Conservation (phyloP, 768 basidiomycete species). For the Paxillus involutus region DNA sequence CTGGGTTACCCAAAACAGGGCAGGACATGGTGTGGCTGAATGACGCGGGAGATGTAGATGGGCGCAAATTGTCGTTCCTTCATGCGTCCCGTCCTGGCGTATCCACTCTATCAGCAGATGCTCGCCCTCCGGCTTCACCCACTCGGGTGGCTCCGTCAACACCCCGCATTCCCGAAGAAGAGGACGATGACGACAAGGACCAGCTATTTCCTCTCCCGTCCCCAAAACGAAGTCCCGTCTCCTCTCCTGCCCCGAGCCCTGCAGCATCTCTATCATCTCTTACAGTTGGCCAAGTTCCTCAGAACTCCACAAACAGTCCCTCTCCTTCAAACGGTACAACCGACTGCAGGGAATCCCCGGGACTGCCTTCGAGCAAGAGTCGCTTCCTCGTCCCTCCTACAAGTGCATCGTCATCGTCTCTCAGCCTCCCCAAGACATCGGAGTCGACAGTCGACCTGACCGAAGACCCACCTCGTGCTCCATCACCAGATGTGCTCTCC, state of each 20-base stretch:
- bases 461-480: slow-evolving; percentile 9
- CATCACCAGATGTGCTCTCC: slow-evolving; percentile 26
- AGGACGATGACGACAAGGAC: slow-evolving; percentile 51
- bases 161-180: slow-evolving; percentile 34
- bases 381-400: slow-evolving; percentile 22
- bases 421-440: slow-evolving; percentile 19
- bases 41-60: not conserved
- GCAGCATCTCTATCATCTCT: slow-evolving; percentile 29
- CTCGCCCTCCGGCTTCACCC: slow-evolving; percentile 13
- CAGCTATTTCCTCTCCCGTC: slow-evolving; percentile 61
- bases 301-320: not conserved
- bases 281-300: slow-evolving; percentile 2
- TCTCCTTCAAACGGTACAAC: slow-evolving; percentile 17
- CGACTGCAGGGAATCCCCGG: not conserved
- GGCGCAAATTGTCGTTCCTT: not conserved
- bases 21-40: slow-evolving; percentile 4
- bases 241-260: slow-evolving; percentile 38
- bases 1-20: not conserved
- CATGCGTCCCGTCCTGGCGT: not conserved
- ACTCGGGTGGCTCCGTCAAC: slow-evolving; percentile 10
- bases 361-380: not conserved
- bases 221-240: slow-evolving; percentile 52
- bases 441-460: slow-evolving; percentile 9
- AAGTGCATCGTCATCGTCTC: slow-evolving; percentile 24
- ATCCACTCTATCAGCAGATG: not conserved